These are phyloP conservation scores for Neurospora crassa DNA, from an alignment of 2,329 filamentous ascomycete species.

Conservation along the genomic window DNA sequence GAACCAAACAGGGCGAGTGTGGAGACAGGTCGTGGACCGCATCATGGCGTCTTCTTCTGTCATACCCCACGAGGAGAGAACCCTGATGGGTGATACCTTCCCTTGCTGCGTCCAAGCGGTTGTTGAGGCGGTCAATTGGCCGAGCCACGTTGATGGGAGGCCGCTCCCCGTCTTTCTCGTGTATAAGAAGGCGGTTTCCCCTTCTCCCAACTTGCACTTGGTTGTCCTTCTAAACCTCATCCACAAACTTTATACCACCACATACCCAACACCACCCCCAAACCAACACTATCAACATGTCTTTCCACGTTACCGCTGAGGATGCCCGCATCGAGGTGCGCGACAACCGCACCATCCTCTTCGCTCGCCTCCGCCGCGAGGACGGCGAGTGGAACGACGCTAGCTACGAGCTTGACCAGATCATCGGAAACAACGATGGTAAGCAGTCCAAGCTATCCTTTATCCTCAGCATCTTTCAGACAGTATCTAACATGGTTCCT, in stretches of 20 bases:
- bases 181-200: neutral
- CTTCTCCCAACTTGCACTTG: neutral
- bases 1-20: neutral
- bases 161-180: neutral
- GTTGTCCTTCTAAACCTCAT: neutral
- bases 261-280: neutral
- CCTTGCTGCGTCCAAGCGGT: neutral
- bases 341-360: conserved; percentile 36
- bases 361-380: conserved; percentile 26
- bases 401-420: conserved; percentile 38
- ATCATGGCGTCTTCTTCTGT: neutral
- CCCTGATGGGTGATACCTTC: neutral
- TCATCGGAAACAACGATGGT: conserved; percentile 44
- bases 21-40: neutral
- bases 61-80: neutral
- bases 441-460: conserved; percentile 1
- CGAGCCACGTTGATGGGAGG: neutral
- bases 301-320: conserved; percentile 39
- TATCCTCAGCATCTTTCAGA: neutral
- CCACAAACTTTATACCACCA: neutral
- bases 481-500: neutral
- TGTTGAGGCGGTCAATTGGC: neutral
- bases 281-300: conserved; percentile 23
- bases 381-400: conserved; percentile 34
- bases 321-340: conserved; percentile 33